Base-by-base conservation (phyloP, 2,329 filamentous ascomycete species). In the Fusarium coicis region DNA sequence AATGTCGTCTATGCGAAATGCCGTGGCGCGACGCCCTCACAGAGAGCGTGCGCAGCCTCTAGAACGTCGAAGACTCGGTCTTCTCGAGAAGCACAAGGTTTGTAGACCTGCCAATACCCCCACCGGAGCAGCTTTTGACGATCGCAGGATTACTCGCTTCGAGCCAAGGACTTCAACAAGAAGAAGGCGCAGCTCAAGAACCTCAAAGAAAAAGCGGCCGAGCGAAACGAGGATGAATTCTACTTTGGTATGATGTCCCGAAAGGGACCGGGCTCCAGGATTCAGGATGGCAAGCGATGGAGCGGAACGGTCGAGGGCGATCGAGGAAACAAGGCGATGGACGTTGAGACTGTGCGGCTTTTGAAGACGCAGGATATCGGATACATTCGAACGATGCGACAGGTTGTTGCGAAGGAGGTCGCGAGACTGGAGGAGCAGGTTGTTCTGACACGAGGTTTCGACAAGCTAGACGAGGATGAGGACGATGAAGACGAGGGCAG, bases 11-110 rank as follows among this genome's bases (percentile, higher is more conserved):
- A 86, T 91, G 82, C 85, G 88, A 72, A 91, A 91, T 79, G 87
- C 88, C 80, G 89, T 95, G 69, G 90, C 94, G 77, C 90, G 94
- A 83, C 94, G 94, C 79, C 92, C 94, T 76, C 96, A 98, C 84
- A 90, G 92, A 77, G 96, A 98, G 87, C 92, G 96, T 77, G 93
- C 93, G 40, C 96, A 98, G 82, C 93, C 95, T 44, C 83, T 90
- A 72, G 93, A 95, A 80, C 93, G 96, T 59, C 86, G 92, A 74
- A 94, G 94, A 85, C 94, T 95, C 84, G 96, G 96, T 73, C 89
- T 98, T 28, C 91, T 98, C 70, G 96, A 98, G 83, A 98, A 99
- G 85, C 93, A 96, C 88, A 98, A 98, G 86, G 92, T 92, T 79
- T 46, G 80, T 72, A 34, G 8, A 39, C 28, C 44, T 26, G 19